phyloP scores from a whole-genome alignment of 176 grass and related monocot species.

The Rhynchospora pubera region DNA sequence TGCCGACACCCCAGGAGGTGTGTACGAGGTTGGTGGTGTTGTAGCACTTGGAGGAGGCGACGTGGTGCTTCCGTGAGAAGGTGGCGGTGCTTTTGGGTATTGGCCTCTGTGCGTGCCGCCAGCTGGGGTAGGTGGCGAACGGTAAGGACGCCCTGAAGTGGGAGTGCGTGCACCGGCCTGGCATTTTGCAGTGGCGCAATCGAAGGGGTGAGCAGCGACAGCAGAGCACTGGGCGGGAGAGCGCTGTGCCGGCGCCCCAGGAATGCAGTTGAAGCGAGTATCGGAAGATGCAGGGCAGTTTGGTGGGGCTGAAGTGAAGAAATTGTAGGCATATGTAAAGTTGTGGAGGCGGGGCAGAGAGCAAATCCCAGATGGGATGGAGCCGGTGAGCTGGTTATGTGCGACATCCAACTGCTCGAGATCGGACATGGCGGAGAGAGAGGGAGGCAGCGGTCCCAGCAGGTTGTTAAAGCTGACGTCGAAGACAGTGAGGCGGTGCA shows the following conservation, averaged over 20 bases:
- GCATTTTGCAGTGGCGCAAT: constrained; percentile 77
- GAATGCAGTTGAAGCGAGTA: constrained; percentile 64
- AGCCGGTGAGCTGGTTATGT: constrained; percentile 43
- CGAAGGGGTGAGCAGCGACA: constrained; percentile 43
- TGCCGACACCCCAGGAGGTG: constrained; percentile 25
- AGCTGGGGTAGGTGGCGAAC: background rate
- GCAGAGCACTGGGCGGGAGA: constrained; percentile 38
- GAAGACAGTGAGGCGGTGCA: constrained; percentile 51
- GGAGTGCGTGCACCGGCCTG: background rate
- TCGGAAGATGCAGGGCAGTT: constrained; percentile 33
- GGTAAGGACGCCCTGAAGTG: background rate
- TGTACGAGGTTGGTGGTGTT: background rate
- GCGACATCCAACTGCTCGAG: constrained; percentile 63
- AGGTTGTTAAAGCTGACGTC: constrained; percentile 74
- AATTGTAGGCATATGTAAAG: constrained; percentile 71
- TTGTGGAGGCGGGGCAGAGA: constrained; percentile 29
- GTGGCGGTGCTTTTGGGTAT: background rate
- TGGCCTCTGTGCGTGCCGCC: background rate
- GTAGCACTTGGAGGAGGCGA: background rate
- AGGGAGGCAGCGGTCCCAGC: constrained; percentile 29
- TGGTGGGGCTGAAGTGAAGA: constrained; percentile 41
- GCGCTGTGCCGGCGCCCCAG: constrained; percentile 35
- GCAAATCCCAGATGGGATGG: constrained; percentile 47
- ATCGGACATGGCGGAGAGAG: constrained; percentile 22
- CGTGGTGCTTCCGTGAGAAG: background rate